phyloP scores from a whole-genome alignment of 169 alveolate genomes.

The Plasmodium cynomolgi region DNA sequence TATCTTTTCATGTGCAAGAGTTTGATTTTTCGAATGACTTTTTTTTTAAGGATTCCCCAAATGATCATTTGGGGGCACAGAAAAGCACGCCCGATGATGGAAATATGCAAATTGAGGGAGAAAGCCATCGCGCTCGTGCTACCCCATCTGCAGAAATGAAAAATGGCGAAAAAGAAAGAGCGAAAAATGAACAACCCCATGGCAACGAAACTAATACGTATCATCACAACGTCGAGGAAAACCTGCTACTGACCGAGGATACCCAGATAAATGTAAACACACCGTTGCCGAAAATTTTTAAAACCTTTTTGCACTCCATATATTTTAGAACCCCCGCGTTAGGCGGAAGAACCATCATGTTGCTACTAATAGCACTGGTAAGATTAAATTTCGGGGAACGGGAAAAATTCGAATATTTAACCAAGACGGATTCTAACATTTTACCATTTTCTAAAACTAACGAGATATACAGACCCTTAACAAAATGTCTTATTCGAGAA shows the following conservation, averaged over 20 bases:
- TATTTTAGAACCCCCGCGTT: conserved; percentile 86
- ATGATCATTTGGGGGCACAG: not conserved
- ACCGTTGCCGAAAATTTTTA: conserved; percentile 79
- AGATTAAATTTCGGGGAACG: conserved; percentile 84
- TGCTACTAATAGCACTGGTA: conserved; percentile 81
- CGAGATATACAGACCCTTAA: conserved; percentile 78
- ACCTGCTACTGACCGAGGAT: not conserved
- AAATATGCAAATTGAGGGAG: not conserved
- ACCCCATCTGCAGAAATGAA: not conserved
- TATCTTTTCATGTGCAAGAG: conserved; percentile 43
- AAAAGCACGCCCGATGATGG: not conserved
- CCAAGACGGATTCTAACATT: conserved; percentile 76
- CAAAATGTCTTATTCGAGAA: conserved; percentile 83
- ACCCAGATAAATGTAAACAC: conserved; percentile 14
- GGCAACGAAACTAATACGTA: not conserved
- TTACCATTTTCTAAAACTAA: conserved; percentile 79
- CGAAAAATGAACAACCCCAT: not conserved
- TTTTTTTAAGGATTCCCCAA: conserved; percentile 21
- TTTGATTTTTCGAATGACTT: conserved; percentile 47
- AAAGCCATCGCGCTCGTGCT: not conserved
- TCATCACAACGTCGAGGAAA: not conserved
- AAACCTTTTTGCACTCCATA: conserved; percentile 80
- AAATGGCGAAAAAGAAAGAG: not conserved
- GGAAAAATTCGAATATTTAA: conserved; percentile 75
- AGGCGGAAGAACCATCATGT: conserved; percentile 84